Evolutionary conservation across 192 early-diverging fungal genomes (phyloP).

Genomic region (Chytriomyces sp.): DNA sequence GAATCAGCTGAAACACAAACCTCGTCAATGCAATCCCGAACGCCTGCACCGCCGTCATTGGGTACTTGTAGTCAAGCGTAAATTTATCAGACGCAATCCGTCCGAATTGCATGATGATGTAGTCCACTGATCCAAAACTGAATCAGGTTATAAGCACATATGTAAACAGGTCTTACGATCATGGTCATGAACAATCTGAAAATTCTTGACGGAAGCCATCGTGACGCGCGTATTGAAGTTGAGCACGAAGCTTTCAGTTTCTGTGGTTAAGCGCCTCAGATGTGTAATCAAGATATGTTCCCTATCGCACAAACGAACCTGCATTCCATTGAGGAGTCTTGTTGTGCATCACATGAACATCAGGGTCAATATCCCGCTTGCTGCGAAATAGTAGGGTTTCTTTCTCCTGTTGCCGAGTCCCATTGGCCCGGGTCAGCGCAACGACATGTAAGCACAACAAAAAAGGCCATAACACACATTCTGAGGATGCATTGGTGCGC

Average conservation of each 20-base stretch:
- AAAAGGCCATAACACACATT: slow-evolving; percentile 39
- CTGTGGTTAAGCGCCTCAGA: slow-evolving; percentile 44
- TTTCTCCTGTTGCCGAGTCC: background rate
- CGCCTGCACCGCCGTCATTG: slow-evolving; percentile 83
- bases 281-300: too few relatives aligned
- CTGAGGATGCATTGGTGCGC: slow-evolving; percentile 54
- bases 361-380: slow-evolving; percentile 54
- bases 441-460: slow-evolving; percentile 11
- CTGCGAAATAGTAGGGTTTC: slow-evolving; percentile 67
- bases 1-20: background rate
- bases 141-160: background rate
- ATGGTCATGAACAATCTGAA: slow-evolving; percentile 92
- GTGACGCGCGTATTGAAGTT: slow-evolving; percentile 92
- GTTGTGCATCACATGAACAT: slow-evolving; percentile 81
- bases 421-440: background rate
- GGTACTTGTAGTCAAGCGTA: slow-evolving; percentile 90
- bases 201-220: slow-evolving; percentile 92
- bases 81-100: slow-evolving; percentile 71
- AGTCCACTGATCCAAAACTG: slow-evolving; percentile 67
- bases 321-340: slow-evolving; percentile 94
- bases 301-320: slow-evolving; percentile 56
- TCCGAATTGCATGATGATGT: slow-evolving; percentile 95
- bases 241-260: slow-evolving; percentile 86
- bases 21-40: slow-evolving; percentile 88
- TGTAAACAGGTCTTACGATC: slow-evolving; percentile 66